phyloP scores from a whole-genome alignment of 257 asterid species.

The Solanum tarapatanum region DNA sequence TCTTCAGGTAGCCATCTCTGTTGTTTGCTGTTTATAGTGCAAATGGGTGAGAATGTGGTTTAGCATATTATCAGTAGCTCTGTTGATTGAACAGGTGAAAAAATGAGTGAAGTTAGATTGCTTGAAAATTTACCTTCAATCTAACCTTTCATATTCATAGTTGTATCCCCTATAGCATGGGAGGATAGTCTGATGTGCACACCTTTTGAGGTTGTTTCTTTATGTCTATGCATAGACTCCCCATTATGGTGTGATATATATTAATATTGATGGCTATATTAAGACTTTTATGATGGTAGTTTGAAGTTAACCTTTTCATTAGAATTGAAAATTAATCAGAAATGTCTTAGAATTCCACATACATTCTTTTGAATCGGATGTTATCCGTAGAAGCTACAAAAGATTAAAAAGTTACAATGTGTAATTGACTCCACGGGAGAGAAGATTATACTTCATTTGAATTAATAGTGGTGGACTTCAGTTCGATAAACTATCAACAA shows the following conservation, averaged over 20 bases:
- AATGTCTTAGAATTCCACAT: not conserved
- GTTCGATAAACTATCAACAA: not conserved
- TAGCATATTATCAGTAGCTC: not conserved
- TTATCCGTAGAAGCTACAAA: not conserved
- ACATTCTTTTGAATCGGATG: not conserved
- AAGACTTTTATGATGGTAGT: not conserved
- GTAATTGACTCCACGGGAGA: not conserved
- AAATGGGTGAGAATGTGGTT: not conserved
- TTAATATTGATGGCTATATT: not conserved
- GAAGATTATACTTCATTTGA: not conserved
- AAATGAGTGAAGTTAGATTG: not conserved
- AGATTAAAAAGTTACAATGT: not conserved
- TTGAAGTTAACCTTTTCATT: not conserved
- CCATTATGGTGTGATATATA: not conserved
- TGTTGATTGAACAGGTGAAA: not conserved
- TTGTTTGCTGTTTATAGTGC: not conserved
- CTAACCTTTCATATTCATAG: not conserved
- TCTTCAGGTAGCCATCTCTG: conserved; percentile 44
- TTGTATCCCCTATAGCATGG: not conserved
- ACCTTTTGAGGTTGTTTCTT: not conserved
- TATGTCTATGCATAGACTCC: not conserved
- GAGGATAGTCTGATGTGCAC: not conserved
- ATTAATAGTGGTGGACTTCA: not conserved
- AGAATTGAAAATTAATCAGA: not conserved
- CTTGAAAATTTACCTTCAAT: not conserved